Evolutionary conservation across 2,329 filamentous ascomycete genomes (phyloP), one percentile per base, ranked within the genome.

Genomic region (Magnaporthiopsis incrustans): DNA sequence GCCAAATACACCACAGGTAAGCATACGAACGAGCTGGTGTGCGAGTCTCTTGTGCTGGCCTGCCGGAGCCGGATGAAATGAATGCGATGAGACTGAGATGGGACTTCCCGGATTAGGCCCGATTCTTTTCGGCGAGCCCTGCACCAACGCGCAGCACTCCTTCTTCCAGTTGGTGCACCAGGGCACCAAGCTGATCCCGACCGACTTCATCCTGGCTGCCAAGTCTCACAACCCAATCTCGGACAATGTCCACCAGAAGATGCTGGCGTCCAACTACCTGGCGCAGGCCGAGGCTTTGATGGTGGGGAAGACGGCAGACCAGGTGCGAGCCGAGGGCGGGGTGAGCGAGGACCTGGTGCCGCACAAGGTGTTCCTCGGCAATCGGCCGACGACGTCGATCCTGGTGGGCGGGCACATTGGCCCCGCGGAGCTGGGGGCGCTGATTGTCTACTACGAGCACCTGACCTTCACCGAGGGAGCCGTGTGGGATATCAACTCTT

Each of bases 161-260:
- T 99, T 99, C 88, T 99, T 96, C 89, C 95, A 99, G 85, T 89
- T 99, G 60, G 88, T 99, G 66, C 95, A 99, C 84, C 95, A 99
- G 79, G 95, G 95, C 73, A 99, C 95, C 72, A 98, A 98, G 86
- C 88, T 99, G 73, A 98, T 99, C 75, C 95, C 95, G 22, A 89
- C 94, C 70, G 95, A 99, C 80, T 99, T 99, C 82, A 96, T 99
- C 80, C 82, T 99, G 71, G 95, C 95, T 56, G 93, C 92, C 68
- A 86, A 97, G 82, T 96, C 92, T 64, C 95, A 99, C 85, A 99
- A 99, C 85, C 93, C 94, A 64, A 88, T 97, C 68, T 87, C 92
- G 75, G 82, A 89, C 78, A 94, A 96, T 81, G 87, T 94, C 74
- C 95, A 99, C 85, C 95, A 99, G 80, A 95, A 91, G 82, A 95